These are phyloP conservation scores for Corynascus novoguineensis DNA, from an alignment of 495 filamentous ascomycete genomes.

Conservation along the genomic window DNA sequence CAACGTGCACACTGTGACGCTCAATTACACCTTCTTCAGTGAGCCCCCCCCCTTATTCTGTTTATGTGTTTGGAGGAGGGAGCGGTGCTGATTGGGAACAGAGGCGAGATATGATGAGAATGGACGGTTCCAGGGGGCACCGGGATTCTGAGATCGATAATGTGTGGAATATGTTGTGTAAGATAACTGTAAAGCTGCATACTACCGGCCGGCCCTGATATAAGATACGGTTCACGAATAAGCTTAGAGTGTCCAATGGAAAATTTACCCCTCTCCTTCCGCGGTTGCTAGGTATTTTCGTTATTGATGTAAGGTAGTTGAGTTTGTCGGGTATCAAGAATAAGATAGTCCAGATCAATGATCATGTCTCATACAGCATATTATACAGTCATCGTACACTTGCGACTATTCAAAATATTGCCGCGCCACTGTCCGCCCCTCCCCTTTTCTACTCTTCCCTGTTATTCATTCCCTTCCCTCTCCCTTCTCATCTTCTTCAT, in stretches of 20 bases:
- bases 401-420: not conserved
- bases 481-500: conserved; percentile 34
- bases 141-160: not conserved
- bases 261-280: conserved; percentile 2
- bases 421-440: too few relatives aligned
- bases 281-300: not conserved
- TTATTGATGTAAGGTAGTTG: not conserved
- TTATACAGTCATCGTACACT: not conserved
- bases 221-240: not conserved
- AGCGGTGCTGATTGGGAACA: conserved; percentile 29
- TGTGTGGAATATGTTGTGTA: not conserved
- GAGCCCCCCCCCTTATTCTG: conserved; percentile 39
- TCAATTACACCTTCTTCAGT: conserved; percentile 99
- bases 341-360: too few relatives aligned
- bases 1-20: conserved; percentile 86
- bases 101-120: conserved; percentile 86
- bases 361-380: not conserved
- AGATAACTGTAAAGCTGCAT: conserved; percentile 2
- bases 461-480: not conserved
- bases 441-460: not conserved
- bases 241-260: not conserved
- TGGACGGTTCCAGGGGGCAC: conserved; percentile 42
- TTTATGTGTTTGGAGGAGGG: not conserved
- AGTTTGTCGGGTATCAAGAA: not conserved
- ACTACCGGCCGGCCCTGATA: not conserved